Percentiles rank a stretch among this genome's conserved stretches.
Evolutionary conservation across 306 rosid species (phyloP).

Genomic region (Herpetospermum pedunculosum): DNA sequence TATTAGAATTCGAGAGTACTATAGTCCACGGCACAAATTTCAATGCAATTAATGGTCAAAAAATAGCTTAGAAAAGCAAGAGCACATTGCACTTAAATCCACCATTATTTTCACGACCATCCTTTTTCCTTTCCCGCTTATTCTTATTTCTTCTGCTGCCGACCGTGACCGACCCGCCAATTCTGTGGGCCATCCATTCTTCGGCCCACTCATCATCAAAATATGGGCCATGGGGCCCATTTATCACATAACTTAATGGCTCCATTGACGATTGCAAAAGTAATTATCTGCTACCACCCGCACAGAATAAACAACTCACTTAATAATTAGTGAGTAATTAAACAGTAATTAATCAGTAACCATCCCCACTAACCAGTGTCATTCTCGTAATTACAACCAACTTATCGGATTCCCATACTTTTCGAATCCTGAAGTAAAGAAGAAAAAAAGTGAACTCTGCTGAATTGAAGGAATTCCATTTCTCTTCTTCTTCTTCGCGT

Average conservation of each 20-base stretch:
- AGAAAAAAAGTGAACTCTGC: neutral
- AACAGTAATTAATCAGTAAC: neutral
- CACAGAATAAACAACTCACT: neutral
- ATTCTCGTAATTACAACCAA: neutral
- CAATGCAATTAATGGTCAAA: neutral
- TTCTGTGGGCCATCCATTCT: neutral
- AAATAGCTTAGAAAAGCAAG: neutral
- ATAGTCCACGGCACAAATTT: neutral
- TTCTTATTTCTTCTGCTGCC: neutral
- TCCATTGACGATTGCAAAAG: neutral
- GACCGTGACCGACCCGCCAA: neutral
- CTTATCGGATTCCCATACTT: neutral
- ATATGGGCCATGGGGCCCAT: neutral
- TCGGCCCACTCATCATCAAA: neutral
- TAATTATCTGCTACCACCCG: neutral
- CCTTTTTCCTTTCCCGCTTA: neutral
- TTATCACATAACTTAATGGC: neutral
- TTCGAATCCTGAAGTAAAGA: neutral
- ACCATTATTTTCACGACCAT: neutral
- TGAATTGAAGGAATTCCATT: neutral
- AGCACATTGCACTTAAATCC: neutral
- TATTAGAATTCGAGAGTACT: too few species aligned
- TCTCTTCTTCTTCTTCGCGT: slow-evolving; percentile 11
- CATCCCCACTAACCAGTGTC: neutral
- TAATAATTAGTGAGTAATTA: neutral